phyloP scores from a whole-genome alignment of 192 early-diverging fungal genomes.

The Entomortierella parvispora region DNA sequence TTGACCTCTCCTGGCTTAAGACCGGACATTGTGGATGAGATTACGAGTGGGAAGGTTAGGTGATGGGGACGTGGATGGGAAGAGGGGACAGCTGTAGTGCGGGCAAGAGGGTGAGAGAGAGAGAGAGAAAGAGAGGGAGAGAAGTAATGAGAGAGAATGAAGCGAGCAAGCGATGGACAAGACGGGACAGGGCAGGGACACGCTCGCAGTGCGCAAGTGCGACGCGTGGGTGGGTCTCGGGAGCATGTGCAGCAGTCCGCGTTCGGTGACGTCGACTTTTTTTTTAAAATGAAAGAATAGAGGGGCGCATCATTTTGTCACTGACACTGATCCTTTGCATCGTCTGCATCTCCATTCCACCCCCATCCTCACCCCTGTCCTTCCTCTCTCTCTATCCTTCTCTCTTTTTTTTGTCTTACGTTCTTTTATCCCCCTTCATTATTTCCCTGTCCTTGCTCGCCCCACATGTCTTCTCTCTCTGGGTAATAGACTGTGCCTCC shows the following conservation, averaged over 20 bases:
- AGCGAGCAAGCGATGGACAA: too few relatives aligned
- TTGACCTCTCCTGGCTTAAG: constrained; percentile 96
- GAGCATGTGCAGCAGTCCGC: too few relatives aligned
- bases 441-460: not conserved
- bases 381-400: too few relatives aligned
- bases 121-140: too few relatives aligned
- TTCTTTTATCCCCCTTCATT: not conserved
- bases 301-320: too few relatives aligned
- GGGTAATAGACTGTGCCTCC: constrained; percentile 1
- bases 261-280: not conserved
- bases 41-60: not conserved
- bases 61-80: not conserved
- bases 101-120: too few relatives aligned
- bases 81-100: not conserved
- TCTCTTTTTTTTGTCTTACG: not conserved
- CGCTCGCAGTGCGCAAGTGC: not conserved
- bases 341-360: too few relatives aligned
- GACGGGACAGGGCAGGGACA: not conserved
- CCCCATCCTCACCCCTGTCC: too few relatives aligned
- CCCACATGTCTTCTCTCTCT: constrained; percentile 8
- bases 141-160: too few relatives aligned
- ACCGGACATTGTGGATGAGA: constrained; percentile 32
- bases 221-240: not conserved
- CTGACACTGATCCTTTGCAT: too few relatives aligned
- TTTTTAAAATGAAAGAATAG: not conserved